Evolutionary conservation across 495 filamentous ascomycete species (phyloP), one percentile per base, ranked within the genome.

Genomic region (Elasticomyces elasticus): DNA sequence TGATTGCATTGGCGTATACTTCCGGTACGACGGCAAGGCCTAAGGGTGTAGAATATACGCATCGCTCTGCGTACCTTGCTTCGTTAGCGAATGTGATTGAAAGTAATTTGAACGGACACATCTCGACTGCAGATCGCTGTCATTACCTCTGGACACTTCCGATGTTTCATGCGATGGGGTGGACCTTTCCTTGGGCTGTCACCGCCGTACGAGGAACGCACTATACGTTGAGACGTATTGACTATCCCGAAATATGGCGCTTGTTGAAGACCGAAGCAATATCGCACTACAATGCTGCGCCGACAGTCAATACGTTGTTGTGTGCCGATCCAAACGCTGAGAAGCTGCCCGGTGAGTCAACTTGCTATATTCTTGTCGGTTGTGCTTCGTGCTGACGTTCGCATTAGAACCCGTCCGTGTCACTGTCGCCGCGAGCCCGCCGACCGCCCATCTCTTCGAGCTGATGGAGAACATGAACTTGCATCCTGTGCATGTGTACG

Each of bases 221-320:
- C 70, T 95, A 94, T 66, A 95, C 89, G 66, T 75, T 97, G 20
- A 79, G 92, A 59, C 96, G 94, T 72, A 86, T 98, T 52, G 89
- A 96, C 69, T 98, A 98, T 62, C 79, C 85, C 0, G 74, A 89
- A 51, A 95, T 98, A 54, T 98, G 92, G 92, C 72, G 74, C 33
- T 67, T 97, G 7, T 73, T 98, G 23, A 91, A 88, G 62, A 74
- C 85, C 33, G 87, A 95, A 63, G 71, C 76, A 12, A 82, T 97
- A 52, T 97, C 89, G 5, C 92, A 98, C 70, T 97, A 90, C 75
- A 91, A 89, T 63, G 92, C 92, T 5, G 92, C 92, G 5, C 92
- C 92, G 13, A 98, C 92, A 2, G 92, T 98, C 42, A 96, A 96
- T 69, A 98, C 89, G 0, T 71, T 97, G 1, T 79, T 98, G 7